These are phyloP conservation scores for Lichtheimia hyalospora DNA, from an alignment of 371 early-diverging fungal species.

Conservation along the genomic window DNA sequence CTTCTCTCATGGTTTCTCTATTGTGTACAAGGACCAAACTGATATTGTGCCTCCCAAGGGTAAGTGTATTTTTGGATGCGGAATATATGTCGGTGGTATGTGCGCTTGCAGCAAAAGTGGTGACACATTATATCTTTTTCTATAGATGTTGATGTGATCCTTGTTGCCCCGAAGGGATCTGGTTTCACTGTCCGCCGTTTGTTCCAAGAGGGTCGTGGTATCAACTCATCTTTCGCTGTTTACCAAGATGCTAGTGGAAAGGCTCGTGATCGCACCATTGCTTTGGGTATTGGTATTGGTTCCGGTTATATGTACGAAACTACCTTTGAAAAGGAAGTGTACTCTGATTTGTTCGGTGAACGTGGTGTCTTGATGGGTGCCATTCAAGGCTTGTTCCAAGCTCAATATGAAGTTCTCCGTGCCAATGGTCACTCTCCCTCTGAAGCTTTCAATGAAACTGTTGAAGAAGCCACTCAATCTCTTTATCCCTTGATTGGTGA, in stretches of 20 bases:
- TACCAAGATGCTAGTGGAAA: constrained; percentile 92
- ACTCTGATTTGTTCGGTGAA: constrained; percentile 96
- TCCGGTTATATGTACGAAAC: constrained; percentile 98
- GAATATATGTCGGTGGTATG: too few relatives aligned
- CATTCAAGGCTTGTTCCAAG: constrained; percentile 95
- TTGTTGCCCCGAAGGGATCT: constrained; percentile 96
- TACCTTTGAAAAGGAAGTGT: constrained; percentile 95
- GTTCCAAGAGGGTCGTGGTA: constrained; percentile 96
- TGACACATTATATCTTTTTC: not conserved
- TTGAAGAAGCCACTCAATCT: constrained; percentile 98
- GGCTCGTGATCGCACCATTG: constrained; percentile 91
- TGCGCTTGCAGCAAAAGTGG: not conserved
- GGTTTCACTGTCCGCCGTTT: constrained; percentile 95
- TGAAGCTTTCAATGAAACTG: constrained; percentile 99
- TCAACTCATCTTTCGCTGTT: constrained; percentile 97
- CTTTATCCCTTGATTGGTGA: constrained; percentile 95
- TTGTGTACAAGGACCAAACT: constrained; percentile 93
- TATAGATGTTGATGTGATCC: constrained; percentile 89
- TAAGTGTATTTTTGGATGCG: constrained; percentile 9
- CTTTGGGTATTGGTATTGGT: constrained; percentile 94
- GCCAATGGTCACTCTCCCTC: constrained; percentile 94
- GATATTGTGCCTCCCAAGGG: constrained; percentile 84
- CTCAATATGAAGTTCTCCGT: constrained; percentile 96
- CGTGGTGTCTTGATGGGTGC: constrained; percentile 98
- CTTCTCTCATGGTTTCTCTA: constrained; percentile 97